Percentiles rank a stretch among this genome's conserved stretches.
These are phyloP conservation scores for Friedmanniomyces simplex DNA, from an alignment of 495 filamentous ascomycete genomes.

Conservation along the genomic window DNA sequence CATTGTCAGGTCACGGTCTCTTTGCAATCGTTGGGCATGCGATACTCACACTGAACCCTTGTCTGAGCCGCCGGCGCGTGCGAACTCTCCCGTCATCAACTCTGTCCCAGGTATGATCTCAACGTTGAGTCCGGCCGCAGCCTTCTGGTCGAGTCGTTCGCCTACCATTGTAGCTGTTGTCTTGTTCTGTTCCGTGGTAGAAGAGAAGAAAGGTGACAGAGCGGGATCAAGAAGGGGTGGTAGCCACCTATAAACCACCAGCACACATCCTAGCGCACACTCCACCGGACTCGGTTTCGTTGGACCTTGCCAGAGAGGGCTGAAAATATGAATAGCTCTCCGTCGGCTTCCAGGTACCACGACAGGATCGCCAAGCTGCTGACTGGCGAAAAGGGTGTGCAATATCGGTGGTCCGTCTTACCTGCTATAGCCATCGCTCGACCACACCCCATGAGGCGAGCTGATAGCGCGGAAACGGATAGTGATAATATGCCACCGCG, in stretches of 20 bases:
- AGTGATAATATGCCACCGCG: too few species aligned
- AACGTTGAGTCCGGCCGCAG: constrained; percentile 33
- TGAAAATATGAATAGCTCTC: neutral
- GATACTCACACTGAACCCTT: constrained; percentile 26
- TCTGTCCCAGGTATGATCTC: constrained; percentile 51
- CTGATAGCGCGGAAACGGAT: too few species aligned
- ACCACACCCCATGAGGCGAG: too few species aligned
- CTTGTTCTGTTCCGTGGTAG: neutral
- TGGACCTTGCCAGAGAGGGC: neutral
- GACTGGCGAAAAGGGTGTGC: neutral
- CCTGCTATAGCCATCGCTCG: too few species aligned
- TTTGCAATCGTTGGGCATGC: neutral
- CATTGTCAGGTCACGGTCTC: neutral
- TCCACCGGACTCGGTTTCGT: neutral
- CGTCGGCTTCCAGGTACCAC: neutral
- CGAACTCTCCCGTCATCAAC: constrained; percentile 42
- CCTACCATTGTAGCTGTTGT: neutral
- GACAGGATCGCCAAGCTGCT: neutral
- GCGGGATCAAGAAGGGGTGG: neutral
- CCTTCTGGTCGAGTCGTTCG: constrained; percentile 7
- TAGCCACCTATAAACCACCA: neutral
- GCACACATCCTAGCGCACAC: neutral
- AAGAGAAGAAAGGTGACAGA: neutral
- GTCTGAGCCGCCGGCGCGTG: constrained; percentile 39
- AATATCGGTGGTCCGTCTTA: too few species aligned